Conservation (phyloP, 371 early-diverging fungal genomes). For the Gilbertella persicaria region DNA sequence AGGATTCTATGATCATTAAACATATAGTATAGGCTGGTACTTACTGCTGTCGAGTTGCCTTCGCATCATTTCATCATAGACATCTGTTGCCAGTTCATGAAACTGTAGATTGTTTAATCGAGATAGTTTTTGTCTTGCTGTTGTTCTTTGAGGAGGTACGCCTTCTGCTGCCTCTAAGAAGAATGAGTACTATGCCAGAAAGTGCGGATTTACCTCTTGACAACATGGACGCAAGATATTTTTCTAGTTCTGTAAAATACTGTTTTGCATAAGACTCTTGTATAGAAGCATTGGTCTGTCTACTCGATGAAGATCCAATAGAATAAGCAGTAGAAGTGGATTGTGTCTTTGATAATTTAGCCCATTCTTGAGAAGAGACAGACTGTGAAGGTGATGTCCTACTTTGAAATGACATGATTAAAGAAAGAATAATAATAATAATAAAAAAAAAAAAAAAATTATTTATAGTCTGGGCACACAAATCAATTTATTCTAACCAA, state of each 20-base stretch:
- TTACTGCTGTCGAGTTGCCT: slow-evolving; percentile 4
- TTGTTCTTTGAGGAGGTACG: slow-evolving; percentile 54
- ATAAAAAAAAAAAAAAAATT: background rate
- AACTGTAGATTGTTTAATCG: slow-evolving; percentile 84
- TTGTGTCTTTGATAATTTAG: slow-evolving; percentile 29
- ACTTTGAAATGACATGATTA: slow-evolving; percentile 31
- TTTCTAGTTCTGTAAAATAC: slow-evolving; percentile 42
- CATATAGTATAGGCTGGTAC: too few species aligned
- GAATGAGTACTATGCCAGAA: background rate
- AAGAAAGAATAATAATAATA: background rate
- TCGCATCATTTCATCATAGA: slow-evolving; percentile 91
- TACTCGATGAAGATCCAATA: slow-evolving; percentile 35
- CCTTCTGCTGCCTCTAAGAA: slow-evolving; percentile 50
- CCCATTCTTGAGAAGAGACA: slow-evolving; percentile 37
- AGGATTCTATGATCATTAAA: slow-evolving; percentile 70
- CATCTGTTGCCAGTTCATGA: slow-evolving; percentile 93
- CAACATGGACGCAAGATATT: slow-evolving; percentile 31
- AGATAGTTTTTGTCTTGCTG: slow-evolving; percentile 87
- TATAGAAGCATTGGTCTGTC: slow-evolving; percentile 25
- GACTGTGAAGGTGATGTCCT: slow-evolving; percentile 26
- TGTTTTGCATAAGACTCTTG: slow-evolving; percentile 43
- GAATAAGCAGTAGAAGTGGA: slow-evolving; percentile 38
- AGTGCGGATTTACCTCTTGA: slow-evolving; percentile 39
- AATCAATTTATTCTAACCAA: too few species aligned
- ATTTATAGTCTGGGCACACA: too few species aligned